Evolutionary conservation across 352 stramenopile species (phyloP), one percentile per base, ranked within the genome.

Genomic region (Phytophthora tubulina): DNA sequence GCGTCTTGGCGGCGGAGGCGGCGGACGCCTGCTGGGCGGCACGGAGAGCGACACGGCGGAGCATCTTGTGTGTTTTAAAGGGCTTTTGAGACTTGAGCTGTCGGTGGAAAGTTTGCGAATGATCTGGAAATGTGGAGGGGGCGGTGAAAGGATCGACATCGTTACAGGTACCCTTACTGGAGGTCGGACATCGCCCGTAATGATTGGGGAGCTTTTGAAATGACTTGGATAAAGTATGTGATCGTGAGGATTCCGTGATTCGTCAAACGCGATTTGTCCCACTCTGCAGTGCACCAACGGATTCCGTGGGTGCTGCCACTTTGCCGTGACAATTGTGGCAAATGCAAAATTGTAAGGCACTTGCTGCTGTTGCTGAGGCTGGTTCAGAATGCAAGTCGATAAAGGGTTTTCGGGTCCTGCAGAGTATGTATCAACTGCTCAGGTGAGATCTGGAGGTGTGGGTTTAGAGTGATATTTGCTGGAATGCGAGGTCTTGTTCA

Each of bases 1-100:
- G 84, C 54, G 78, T 75, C 69, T 77, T 88, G 64, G 76, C 67
- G 41, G 73, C 78, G 55, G 86, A 85, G 50, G 79, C 78, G 15
- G 54, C 72, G 50, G 71, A 71, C 27, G 73, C 70, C 35, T 80
- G 69, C 11, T 68, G 38, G 62, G 59, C 21, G 27, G 64, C 44
- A 48, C 53, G 65, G 44, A 79, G 46, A 35, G 77, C 75, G 30
- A 72, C 79, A 56, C 82, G 85, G 46, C 85, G 85, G 36, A 93
- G 68, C 83, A 91, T 92, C 17, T 17, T 41, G 35, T 52, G 60
- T 15, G 64, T 54, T 15, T 46, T 14, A 32, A 46, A 38, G 30
- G 10, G 36, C 5, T 39, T 36, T n/a, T 11, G 21, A 42, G 46
- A 33, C 27, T 61, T 38, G 57, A 52, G 71, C 56, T 64, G 31